Evolutionary conservation across 345 rosid genomes (phyloP).

Genomic region (Rhodomyrtus tomentosa): DNA sequence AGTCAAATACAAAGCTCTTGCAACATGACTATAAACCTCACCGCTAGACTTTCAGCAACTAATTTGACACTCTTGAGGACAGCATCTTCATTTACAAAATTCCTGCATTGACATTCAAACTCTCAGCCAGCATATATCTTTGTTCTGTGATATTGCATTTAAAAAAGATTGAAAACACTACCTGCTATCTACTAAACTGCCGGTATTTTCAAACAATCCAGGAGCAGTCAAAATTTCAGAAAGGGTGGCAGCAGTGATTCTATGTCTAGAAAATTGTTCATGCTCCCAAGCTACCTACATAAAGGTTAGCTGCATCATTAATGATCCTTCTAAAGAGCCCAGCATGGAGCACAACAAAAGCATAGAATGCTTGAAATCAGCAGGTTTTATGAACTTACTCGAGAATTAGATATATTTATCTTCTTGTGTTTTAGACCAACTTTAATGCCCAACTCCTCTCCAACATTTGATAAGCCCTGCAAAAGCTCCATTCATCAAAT

Average conservation of each 20-base stretch:
- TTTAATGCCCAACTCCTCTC: slow-evolving; percentile 61
- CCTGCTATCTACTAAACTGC: slow-evolving; percentile 83
- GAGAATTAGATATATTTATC: slow-evolving; percentile 86
- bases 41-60: slow-evolving; percentile 93
- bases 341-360: not conserved
- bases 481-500: slow-evolving; percentile 7
- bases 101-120: slow-evolving; percentile 26
- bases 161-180: slow-evolving; percentile 4
- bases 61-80: slow-evolving; percentile 62
- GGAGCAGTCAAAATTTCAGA: slow-evolving; percentile 74
- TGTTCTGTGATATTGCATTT: not conserved
- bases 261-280: slow-evolving; percentile 91
- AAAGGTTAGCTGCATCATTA: slow-evolving; percentile 5
- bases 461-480: slow-evolving; percentile 80
- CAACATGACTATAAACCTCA: slow-evolving; percentile 21
- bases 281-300: slow-evolving; percentile 99
- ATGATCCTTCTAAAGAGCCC: not conserved
- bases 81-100: slow-evolving; percentile 53
- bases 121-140: slow-evolving; percentile 1
- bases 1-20: not conserved
- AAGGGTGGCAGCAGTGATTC: slow-evolving; percentile 93
- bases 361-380: not conserved
- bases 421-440: slow-evolving; percentile 93
- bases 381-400: slow-evolving; percentile 50
- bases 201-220: slow-evolving; percentile 60